A percentile compares a stretch with the other conserved stretches of the same genome.
phyloP scores from a whole-genome alignment of 208 protist species.

The Trichomonas vaginalis region DNA sequence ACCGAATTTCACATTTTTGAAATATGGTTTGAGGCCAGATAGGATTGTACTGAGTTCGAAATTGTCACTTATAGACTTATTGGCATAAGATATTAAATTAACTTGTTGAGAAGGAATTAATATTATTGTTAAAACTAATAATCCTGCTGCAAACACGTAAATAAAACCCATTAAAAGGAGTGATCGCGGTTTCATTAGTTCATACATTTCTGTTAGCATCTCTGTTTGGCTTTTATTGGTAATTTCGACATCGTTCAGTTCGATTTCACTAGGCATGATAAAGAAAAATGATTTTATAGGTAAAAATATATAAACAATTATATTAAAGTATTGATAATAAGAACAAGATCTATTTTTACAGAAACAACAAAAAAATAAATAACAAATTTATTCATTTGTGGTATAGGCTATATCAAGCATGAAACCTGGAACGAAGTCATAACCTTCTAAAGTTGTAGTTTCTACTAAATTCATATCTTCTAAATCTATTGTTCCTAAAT shows the following conservation, averaged over 20 bases:
- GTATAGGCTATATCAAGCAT: not conserved
- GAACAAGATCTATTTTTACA: too few relatives aligned
- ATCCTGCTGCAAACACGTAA: not conserved
- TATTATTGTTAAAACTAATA: not conserved
- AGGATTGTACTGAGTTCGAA: not conserved
- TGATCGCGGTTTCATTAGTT: not conserved
- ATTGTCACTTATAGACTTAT: not conserved
- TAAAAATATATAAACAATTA: not conserved
- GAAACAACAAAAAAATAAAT: too few relatives aligned
- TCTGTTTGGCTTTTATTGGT: not conserved
- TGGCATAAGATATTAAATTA: not conserved
- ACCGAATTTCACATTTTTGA: not conserved
- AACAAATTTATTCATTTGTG: too few relatives aligned
- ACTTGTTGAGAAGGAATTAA: not conserved
- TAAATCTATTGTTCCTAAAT: not conserved
- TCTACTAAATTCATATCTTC: not conserved
- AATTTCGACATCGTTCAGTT: not conserved
- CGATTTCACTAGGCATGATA: not conserved
- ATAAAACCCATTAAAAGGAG: not conserved
- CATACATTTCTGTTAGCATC: not conserved
- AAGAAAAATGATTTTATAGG: too few relatives aligned
- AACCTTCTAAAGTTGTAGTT: not conserved
- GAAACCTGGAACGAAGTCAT: not conserved
- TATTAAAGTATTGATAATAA: not conserved
- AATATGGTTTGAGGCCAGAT: not conserved